phyloP scores from a whole-genome alignment of 371 early-diverging fungal species.

The Conidiobolus incongruus region DNA sequence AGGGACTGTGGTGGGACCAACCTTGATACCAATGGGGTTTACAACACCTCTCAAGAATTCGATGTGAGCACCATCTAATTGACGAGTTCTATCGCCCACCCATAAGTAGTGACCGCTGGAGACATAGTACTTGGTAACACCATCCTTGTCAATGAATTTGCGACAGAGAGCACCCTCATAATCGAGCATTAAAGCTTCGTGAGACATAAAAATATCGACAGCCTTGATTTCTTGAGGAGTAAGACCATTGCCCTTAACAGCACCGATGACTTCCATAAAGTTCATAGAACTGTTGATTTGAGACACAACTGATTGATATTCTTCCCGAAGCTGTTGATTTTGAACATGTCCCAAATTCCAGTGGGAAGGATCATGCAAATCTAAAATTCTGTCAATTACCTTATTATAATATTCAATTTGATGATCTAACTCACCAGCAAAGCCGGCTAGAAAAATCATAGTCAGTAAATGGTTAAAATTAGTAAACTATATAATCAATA shows the following conservation, averaged over 20 bases:
- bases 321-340: conserved; percentile 46
- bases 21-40: conserved; percentile 93
- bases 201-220: conserved; percentile 82
- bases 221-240: conserved; percentile 22
- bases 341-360: conserved; percentile 85
- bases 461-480: neutral
- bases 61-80: conserved; percentile 83
- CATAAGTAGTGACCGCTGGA: conserved; percentile 84
- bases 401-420: neutral
- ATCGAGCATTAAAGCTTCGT: conserved; percentile 83
- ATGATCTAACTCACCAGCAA: conserved; percentile 7
- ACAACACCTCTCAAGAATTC: conserved; percentile 87
- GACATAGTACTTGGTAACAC: conserved; percentile 23
- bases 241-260: conserved; percentile 9
- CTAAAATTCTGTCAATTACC: conserved; percentile 9
- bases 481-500: neutral
- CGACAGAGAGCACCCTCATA: conserved; percentile 76
- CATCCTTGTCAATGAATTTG: conserved; percentile 14
- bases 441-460: conserved; percentile 11
- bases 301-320: conserved; percentile 73
- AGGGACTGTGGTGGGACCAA: conserved; percentile 76
- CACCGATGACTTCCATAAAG: conserved; percentile 81
- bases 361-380: conserved; percentile 69
- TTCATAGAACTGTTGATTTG: conserved; percentile 69
- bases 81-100: conserved; percentile 95